Conservation (phyloP, 495 filamentous ascomycete genomes). For the Xylaria intraflava region DNA sequence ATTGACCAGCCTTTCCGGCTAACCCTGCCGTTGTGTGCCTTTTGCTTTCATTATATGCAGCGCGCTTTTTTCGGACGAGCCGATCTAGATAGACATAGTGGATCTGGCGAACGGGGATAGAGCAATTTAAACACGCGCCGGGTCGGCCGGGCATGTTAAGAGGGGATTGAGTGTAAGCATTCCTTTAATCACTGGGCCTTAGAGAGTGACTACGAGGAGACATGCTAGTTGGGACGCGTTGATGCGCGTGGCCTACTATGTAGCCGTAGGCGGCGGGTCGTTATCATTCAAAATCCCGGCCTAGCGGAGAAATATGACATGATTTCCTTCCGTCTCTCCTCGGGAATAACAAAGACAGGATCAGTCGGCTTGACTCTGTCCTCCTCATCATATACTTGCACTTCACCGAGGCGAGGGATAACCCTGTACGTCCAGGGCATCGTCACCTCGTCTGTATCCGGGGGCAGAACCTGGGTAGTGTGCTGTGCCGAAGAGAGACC, state of each 20-base stretch:
- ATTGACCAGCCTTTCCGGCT: background rate
- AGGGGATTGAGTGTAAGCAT: background rate
- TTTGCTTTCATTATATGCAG: background rate
- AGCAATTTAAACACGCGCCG: background rate
- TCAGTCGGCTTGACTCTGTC: slow-evolving; percentile 57
- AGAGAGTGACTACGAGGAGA: background rate
- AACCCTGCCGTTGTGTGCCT: background rate
- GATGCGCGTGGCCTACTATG: slow-evolving; percentile 28
- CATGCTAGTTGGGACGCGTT: slow-evolving; percentile 26
- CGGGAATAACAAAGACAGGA: slow-evolving; percentile 80
- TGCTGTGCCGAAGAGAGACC: slow-evolving; percentile 80
- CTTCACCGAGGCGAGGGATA: slow-evolving; percentile 40
- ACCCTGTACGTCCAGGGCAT: slow-evolving; percentile 63
- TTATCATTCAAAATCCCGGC: slow-evolving; percentile 38
- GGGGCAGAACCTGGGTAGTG: slow-evolving; percentile 55
- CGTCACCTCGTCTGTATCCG: slow-evolving; percentile 35
- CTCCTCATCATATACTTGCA: slow-evolving; percentile 44
- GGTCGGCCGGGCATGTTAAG: background rate
- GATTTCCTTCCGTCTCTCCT: slow-evolving; percentile 56
- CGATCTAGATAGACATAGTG: background rate
- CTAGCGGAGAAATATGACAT: slow-evolving; percentile 56
- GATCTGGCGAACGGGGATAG: background rate
- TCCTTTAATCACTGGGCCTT: background rate
- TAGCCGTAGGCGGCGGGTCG: slow-evolving; percentile 31
- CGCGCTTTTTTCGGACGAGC: background rate